Evolutionary conservation across 306 rosid genomes (phyloP).

Genomic region (Vachellia pachyceras): DNA sequence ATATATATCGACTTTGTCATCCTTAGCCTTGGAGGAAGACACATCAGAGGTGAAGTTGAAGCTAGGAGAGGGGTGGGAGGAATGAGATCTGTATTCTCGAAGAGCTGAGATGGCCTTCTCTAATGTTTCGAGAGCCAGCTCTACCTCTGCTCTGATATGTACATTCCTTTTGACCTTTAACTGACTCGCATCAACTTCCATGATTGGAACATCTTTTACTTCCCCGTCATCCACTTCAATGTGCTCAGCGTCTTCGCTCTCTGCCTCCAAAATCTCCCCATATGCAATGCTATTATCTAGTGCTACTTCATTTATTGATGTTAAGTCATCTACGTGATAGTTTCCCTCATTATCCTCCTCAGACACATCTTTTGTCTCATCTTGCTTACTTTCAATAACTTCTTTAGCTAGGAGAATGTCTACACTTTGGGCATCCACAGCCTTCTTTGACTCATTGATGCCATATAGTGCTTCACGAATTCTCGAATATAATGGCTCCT

Average conservation of each 20-base stretch:
- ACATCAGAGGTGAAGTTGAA: constrained; percentile 41
- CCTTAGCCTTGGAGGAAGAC: constrained; percentile 38
- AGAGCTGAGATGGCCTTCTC: constrained; percentile 69
- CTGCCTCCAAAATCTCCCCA: constrained; percentile 68
- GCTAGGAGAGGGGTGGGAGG: constrained; percentile 44
- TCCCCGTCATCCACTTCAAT: constrained; percentile 41
- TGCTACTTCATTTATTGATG: constrained; percentile 9
- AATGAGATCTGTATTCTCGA: constrained; percentile 49
- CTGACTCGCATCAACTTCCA: constrained; percentile 33
- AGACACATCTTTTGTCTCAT: constrained; percentile 33
- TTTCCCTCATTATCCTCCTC: constrained; percentile 37
- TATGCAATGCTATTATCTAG: constrained; percentile 25
- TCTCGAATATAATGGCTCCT: constrained; percentile 59
- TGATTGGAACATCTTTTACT: constrained; percentile 26
- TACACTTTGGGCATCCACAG: constrained; percentile 37
- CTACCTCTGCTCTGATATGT: constrained; percentile 66
- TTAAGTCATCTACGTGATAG: constrained; percentile 34
- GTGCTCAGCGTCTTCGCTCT: constrained; percentile 42
- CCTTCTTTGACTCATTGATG: constrained; percentile 33
- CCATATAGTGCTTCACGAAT: constrained; percentile 58
- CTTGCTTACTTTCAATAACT: constrained; percentile 36
- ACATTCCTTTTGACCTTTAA: constrained; percentile 45
- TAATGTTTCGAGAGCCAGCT: constrained; percentile 74
- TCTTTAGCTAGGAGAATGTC: constrained; percentile 34
- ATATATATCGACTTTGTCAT: constrained; percentile 32